phyloP scores from a whole-genome alignment of 768 basidiomycete genomes.

The Boletus sp. region DNA sequence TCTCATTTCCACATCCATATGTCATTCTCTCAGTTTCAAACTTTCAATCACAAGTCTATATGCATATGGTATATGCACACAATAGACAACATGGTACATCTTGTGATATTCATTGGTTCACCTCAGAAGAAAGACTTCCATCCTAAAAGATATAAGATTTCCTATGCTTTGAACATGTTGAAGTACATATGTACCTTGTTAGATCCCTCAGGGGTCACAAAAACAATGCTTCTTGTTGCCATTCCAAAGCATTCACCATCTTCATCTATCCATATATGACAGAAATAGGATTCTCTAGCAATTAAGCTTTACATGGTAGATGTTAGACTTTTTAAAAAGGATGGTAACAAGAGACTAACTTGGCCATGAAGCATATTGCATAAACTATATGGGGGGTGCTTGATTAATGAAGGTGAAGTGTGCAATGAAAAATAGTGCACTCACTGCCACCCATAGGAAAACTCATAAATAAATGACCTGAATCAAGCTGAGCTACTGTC shows the following conservation, averaged over 20 bases:
- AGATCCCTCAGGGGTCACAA: not conserved
- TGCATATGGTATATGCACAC: no score
- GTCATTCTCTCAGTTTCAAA: not conserved
- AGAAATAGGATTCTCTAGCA: conserved; percentile 29
- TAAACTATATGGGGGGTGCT: conserved; percentile 18
- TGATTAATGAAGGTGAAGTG: not conserved
- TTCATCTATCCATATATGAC: not conserved
- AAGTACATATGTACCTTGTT: conserved; percentile 4
- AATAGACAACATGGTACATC: not conserved
- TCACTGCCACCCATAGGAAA: conserved; percentile 27
- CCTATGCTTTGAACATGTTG: not conserved
- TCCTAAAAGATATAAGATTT: not conserved
- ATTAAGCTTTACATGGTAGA: conserved; percentile 13
- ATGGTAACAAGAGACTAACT: conserved; percentile 13
- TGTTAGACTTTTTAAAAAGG: not conserved
- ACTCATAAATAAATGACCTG: conserved; percentile 19
- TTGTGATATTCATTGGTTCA: not conserved
- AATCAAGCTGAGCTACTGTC: conserved; percentile 14
- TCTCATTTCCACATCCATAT: not conserved
- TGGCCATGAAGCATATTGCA: conserved; percentile 27
- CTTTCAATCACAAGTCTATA: not conserved
- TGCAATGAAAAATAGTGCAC: not conserved
- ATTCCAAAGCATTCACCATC: not conserved
- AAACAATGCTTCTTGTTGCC: not conserved
- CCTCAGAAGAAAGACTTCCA: not conserved